These are phyloP conservation scores for Arachnomyces sp. DNA, from an alignment of 2,329 filamentous ascomycete genomes.

Conservation along the genomic window DNA sequence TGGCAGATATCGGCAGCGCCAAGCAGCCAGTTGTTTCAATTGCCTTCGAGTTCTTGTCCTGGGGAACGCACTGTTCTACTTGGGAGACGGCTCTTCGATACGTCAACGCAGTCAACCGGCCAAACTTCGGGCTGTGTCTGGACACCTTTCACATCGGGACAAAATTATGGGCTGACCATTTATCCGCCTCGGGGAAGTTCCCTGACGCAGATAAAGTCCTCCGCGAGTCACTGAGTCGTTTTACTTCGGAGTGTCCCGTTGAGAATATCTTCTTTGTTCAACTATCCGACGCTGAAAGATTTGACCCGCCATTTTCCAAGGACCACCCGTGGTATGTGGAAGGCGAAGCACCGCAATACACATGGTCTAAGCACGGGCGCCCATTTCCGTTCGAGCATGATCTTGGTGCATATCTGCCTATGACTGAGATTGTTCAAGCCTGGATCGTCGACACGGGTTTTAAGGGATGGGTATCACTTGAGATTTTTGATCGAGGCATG, in stretches of 20 bases:
- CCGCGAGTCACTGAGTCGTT: conserved; percentile 45
- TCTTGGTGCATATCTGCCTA: conserved; percentile 60
- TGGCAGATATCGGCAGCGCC: conserved; percentile 59
- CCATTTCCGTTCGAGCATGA: conserved; percentile 59
- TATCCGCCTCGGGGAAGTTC: conserved; percentile 44
- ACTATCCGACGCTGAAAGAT: conserved; percentile 63
- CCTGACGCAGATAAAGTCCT: conserved; percentile 50
- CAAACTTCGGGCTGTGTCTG: conserved; percentile 69
- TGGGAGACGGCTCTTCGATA: conserved; percentile 69
- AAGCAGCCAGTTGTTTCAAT: conserved; percentile 56
- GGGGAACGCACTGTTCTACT: conserved; percentile 61
- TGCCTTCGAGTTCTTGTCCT: conserved; percentile 66
- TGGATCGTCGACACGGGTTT: conserved; percentile 61
- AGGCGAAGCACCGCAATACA: conserved; percentile 60
- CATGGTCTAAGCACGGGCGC: conserved; percentile 68
- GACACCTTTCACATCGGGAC: conserved; percentile 74
- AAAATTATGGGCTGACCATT: conserved; percentile 62
- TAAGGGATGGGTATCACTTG: conserved; percentile 63
- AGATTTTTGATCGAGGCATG: too few species aligned
- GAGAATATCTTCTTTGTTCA: conserved; percentile 68
- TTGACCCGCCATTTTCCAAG: conserved; percentile 49
- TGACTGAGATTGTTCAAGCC: conserved; percentile 52
- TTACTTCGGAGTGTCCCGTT: conserved; percentile 51
- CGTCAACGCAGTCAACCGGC: conserved; percentile 55
- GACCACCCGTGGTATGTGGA: conserved; percentile 53